Base-by-base conservation (phyloP, 2,329 filamentous ascomycete species). In the Ceratocystis lukuohia region DNA sequence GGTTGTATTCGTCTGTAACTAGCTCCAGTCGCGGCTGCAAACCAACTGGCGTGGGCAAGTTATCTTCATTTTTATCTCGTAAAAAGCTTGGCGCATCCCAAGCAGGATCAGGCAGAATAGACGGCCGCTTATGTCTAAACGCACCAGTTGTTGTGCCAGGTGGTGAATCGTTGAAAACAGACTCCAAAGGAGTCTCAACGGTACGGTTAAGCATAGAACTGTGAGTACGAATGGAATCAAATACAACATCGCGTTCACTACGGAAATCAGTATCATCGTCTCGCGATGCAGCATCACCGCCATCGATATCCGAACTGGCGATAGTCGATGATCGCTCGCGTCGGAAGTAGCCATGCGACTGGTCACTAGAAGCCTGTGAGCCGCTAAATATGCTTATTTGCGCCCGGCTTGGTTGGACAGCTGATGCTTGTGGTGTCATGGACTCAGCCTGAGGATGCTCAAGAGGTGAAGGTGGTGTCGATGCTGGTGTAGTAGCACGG, bases 81-180 rank as follows among this genome's bases (percentile, higher is more conserved):
- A 68, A 48, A 57, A 68, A 68, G 64, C 67, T 68, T 1, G 67
- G 67, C 17, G 67, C 67, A 45, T 68, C 67, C 67, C 67, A 68
- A 6, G 67, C 67, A 5, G 67, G 67, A 33, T 68, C 67, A 8
- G 61, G 64, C 20, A 68, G 59, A 37, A 68, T 68, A 12, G 67
- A 68, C 7, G 64, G 67, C 30, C 67, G 64, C 61, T 68, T 68
- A 8, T 65, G 59, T 28, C 64, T 45, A 50, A 53, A 48, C 37
- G 37, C 37, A 53, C 50, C 53, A 17, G 56, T 25, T 62, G 87
- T 87, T 0, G 82, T 81, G 72, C 80, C 82, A 6, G 84, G 82
- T 45, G 86, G 87, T 15, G 88, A 89, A 71, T 92, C 88, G 75
- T 92, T 88, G 74, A 91, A 92, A 79, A 91, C 88, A 28, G 85